Conservation (phyloP, 192 early-diverging fungal species). For the Entrophospora sp. region DNA sequence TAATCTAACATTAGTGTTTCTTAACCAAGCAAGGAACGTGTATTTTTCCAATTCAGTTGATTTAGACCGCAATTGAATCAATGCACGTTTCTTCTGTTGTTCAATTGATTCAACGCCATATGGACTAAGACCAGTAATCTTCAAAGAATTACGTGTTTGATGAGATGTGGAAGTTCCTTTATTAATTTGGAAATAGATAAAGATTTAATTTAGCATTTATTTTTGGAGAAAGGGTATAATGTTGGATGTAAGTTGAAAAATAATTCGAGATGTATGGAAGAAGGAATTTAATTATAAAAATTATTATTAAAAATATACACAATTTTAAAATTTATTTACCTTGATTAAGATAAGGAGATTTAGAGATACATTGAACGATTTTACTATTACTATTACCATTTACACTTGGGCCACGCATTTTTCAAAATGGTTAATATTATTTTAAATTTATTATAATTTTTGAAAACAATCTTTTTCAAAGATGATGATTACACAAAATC, state of each 20-base stretch:
- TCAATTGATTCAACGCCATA: slow-evolving; percentile 64
- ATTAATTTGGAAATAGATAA: slow-evolving; percentile 55
- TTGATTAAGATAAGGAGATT: slow-evolving; percentile 13
- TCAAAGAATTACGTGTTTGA: slow-evolving; percentile 44
- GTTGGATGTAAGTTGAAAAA: background rate
- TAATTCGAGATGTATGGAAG: background rate
- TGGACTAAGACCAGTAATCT: slow-evolving; percentile 65
- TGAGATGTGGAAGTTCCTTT: slow-evolving; percentile 61
- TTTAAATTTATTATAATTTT: too few relatives aligned
- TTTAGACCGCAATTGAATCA: slow-evolving; percentile 61
- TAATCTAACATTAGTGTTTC: slow-evolving; percentile 67
- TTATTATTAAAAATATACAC: background rate
- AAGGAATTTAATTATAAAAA: background rate
- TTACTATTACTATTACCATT: too few relatives aligned
- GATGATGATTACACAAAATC: too few relatives aligned
- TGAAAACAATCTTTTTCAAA: too few relatives aligned
- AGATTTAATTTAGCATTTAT: slow-evolving; percentile 51
- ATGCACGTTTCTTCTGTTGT: slow-evolving; percentile 65
- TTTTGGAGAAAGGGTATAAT: slow-evolving; percentile 36
- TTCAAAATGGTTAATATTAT: too few relatives aligned
- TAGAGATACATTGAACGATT: background rate
- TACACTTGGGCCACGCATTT: too few relatives aligned
- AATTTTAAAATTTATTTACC: background rate
- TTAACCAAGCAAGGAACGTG: slow-evolving; percentile 75
- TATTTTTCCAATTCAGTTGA: slow-evolving; percentile 71